Evolutionary conservation across 805 yeast species (phyloP).

Genomic region (Candida michaelii): DNA sequence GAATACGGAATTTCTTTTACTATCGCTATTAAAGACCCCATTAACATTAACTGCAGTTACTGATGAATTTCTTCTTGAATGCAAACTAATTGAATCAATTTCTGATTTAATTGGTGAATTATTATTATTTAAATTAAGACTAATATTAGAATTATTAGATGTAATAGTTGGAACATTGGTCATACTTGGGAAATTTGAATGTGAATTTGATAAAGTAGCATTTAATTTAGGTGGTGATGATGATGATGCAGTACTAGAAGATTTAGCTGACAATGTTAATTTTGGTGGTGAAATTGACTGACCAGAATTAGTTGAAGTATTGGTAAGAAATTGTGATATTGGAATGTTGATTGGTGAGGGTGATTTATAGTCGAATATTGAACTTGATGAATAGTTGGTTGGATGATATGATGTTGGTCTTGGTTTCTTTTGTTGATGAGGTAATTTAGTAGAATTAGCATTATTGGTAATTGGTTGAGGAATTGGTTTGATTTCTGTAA

Average conservation of each 20-base stretch:
- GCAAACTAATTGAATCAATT: slow-evolving; percentile 11
- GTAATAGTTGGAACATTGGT: slow-evolving; percentile 8
- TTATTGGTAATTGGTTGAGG: slow-evolving; percentile 2
- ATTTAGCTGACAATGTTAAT: slow-evolving; percentile 9
- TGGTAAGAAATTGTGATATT: slow-evolving; percentile 15
- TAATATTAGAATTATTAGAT: slow-evolving; percentile 6
- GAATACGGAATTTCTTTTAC: slow-evolving; percentile 39
- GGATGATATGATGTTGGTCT: slow-evolving; percentile 88
- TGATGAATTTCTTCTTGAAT: slow-evolving; percentile 36
- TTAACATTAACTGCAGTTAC: slow-evolving; percentile 45
- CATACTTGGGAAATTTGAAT: slow-evolving; percentile 12
- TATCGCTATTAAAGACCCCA: slow-evolving; percentile 34
- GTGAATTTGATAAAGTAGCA: slow-evolving; percentile 10
- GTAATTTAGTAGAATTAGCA: slow-evolving; percentile 26
- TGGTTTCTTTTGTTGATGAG: slow-evolving; percentile 56
- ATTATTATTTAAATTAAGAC: slow-evolving; percentile 1
- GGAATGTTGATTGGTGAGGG: slow-evolving; percentile 34
- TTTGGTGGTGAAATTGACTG: slow-evolving; percentile 9
- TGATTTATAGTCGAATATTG: slow-evolving; percentile 29
- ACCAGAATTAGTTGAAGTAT: slow-evolving; percentile 10
- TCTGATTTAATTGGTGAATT: slow-evolving; percentile 9
- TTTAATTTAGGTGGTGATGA: slow-evolving; percentile 9
- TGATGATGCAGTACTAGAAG: slow-evolving; percentile 8
- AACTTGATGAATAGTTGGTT: slow-evolving; percentile 44
- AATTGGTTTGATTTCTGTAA: slow-evolving; percentile 10